phyloP scores from a whole-genome alignment of 139 green algal species.

The Nannochloris sp. region DNA sequence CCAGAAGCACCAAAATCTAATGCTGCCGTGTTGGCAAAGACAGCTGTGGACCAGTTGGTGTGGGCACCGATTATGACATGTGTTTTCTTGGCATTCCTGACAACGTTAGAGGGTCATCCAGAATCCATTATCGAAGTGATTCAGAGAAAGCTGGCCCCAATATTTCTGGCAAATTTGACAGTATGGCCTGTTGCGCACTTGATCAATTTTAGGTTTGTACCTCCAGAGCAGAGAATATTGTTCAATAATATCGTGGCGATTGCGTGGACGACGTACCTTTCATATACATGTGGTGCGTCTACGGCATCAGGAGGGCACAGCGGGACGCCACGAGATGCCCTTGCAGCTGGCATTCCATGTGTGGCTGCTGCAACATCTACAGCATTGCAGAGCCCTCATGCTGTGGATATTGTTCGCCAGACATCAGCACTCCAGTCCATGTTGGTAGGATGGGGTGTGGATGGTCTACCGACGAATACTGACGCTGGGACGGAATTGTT shows the following conservation, averaged over 20 bases:
- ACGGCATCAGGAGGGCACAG: background rate
- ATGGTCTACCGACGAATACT: constrained; percentile 7
- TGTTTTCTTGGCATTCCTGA: constrained; percentile 42
- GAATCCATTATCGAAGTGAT: constrained; percentile 40
- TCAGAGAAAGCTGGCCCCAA: constrained; percentile 43
- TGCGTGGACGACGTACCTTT: constrained; percentile 20
- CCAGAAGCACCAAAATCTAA: constrained; percentile 32
- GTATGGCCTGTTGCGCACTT: constrained; percentile 57
- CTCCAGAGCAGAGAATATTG: constrained; percentile 61
- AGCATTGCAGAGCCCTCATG: background rate
- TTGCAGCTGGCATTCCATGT: background rate
- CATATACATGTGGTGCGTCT: constrained; percentile 10
- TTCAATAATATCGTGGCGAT: constrained; percentile 68
- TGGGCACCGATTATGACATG: constrained; percentile 43
- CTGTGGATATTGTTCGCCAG: constrained; percentile 5
- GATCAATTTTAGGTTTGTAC: constrained; percentile 75
- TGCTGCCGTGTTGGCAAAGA: constrained; percentile 42
- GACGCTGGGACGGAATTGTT: constrained; percentile 15
- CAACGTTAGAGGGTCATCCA: constrained; percentile 38
- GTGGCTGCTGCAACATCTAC: background rate
- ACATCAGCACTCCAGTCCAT: constrained; percentile 14
- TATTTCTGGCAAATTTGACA: constrained; percentile 52
- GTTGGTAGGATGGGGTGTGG: constrained; percentile 8
- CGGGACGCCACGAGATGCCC: background rate
- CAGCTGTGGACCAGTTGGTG: constrained; percentile 42